Evolutionary conservation across 768 basidiomycete species (phyloP), one percentile per base, ranked within the genome.

Genomic region (Amanita inopinata): DNA sequence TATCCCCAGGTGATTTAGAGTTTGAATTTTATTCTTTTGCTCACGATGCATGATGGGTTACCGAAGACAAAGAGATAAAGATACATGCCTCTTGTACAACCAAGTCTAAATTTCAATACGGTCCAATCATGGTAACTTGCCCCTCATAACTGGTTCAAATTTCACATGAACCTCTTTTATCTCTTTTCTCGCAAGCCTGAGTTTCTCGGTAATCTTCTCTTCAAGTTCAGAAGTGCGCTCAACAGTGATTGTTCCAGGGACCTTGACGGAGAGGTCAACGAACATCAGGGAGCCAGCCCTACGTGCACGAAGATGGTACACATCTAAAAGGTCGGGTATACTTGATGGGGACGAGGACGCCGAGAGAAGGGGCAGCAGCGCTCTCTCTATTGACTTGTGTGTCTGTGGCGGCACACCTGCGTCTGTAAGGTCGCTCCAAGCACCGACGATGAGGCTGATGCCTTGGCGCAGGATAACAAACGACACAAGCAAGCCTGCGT

Each of bases 391-490:
- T 11, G 69, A 66, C 19, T 60, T 58, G 32, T 66, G 70, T 33
- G 78, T 80, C 38, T 60, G 56, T 5, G 59, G 57, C 1, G 87
- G 77, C 20, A 90, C 75, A 11, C 89, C 80, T 12, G 83, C 85
- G 53, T 96, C 91, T 0, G 85, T 83, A 45, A 96, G 66, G 55
- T 96, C 90, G 12, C 74, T 68, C 64, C 86, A 75, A 2, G 89
- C 85, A 11, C 78, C 78, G 27, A 65, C 56, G 33, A 89, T 66
- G 19, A 96, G 64, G 3, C 60, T 62, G 38, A 80, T 61, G 14
- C 91, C 86, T 57, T 96, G 89, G 47, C 69, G 71, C 3, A 94
- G 64, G 57, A 98, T 92, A 40, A 94, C 77, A 43, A 84, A 56
- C n/a, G 90, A 91, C n/a, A 94, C 89, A 37, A 92, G 53, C 14